Base-by-base conservation (phyloP, 2,329 filamentous ascomycete genomes). In the Sarocladium kiliense region DNA sequence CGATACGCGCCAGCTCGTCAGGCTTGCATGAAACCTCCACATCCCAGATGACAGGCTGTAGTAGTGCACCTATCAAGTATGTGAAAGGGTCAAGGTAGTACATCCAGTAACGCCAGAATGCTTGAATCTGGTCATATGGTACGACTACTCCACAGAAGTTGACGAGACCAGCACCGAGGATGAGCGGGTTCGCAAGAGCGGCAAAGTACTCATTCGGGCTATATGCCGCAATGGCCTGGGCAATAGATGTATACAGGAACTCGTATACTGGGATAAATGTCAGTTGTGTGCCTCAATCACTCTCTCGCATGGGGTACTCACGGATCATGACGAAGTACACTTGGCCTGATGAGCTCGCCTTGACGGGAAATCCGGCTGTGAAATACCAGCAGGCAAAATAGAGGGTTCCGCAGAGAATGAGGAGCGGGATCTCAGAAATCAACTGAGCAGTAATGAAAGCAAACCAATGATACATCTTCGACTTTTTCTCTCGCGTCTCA, bases 111-210 rank as follows among this genome's bases (percentile, higher is more conserved):
- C 74, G 72, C 88, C 88, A 91, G 68, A 91, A 91, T 0, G 68
- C 61, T 9, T 83, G 79, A 19, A 91, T 76, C 25, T 78, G 76
- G 0, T 62, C 62, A 59, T 86, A 89, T 0, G 87, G 87, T 0
- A 91, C 87, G 3, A 90, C 74, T 1, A 91, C 86, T 58, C 88
- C 88, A 61, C 87, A 91, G 73, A 92, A 91, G 1, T 79, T 81
- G 9, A 89, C 77, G 2, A 90, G 73, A 39, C 18, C 18, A 32
- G 83, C 66, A 63, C 77, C 75, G 55, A 85, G 69, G 12, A 85
- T 54, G 1, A 85, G 63, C 0, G 81, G 81, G 59, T 84, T 85
- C 57, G 77, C 75, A 3, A 85, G 72, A 0, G 79, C 71, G 0
- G 82, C 82, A 44, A 84, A 84, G 11, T 82, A 76, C 32, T 77